Base-by-base conservation (phyloP, 176 grass and related monocot genomes). In the Oryza coarctata region DNA sequence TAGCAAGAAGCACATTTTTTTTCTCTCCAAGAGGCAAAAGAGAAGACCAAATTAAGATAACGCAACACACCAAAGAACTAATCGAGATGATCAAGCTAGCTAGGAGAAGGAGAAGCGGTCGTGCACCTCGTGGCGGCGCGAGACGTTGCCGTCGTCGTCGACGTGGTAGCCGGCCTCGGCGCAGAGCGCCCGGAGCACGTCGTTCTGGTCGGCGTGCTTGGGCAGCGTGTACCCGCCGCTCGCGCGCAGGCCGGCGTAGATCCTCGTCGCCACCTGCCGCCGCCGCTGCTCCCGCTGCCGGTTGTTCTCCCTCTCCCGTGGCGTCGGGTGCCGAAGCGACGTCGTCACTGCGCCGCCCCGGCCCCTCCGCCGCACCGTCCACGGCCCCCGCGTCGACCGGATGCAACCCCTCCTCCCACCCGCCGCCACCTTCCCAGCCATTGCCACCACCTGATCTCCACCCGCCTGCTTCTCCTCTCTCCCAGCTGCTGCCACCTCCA, bases 161-260 rank as follows among this genome's bases (percentile, higher is more conserved):
- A 97, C 87, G 71, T 63, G 70, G 87, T 93, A 97, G 0, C 94
- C 94, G 0, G 94, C 92, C 88, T 94, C 94, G 27, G 74, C 80
- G 49, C 94, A 94, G 66, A 97, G 87, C 22, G 94, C 92, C 61
- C 80, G 89, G 73, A 97, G 91, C 36, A 97, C 87, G 49, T 97
- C 92, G 68, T 97, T 97, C 88, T 97, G 94, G 87, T 97, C 94
- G 27, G 90, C 90, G 43, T 94, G 85, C 89, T 92, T 97, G 1
- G 94, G 92, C 63, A 97, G 88, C 50, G 63, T 22, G 82, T 97
- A 97, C 32, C 89, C 91, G 27, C 80, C 88, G 23, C 83, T 40
- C 22, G 86, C 74, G 84, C 88, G 87, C 62, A 97, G 86, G 26
- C 92, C 92, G 2, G 90, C 87, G 82, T 87, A 97, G 65, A 94